Base-by-base conservation (phyloP, 345 rosid genomes). In the Moricandia arvensis region DNA sequence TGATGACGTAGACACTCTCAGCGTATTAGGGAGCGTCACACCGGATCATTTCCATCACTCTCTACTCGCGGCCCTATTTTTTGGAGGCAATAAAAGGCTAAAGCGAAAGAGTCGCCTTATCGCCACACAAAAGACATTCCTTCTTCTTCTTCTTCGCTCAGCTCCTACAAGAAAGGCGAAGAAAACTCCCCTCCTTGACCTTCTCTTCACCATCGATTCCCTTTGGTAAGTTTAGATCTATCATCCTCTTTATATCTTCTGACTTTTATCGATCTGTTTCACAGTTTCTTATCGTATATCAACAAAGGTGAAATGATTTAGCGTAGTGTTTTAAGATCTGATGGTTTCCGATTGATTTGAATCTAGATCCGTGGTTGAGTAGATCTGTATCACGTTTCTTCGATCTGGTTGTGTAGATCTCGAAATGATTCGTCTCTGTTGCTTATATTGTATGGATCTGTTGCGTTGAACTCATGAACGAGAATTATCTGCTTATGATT, bases 81-180 rank as follows among this genome's bases (percentile, higher is more conserved):
- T 31, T 64, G 21, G 71, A 59, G 78, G 61, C 82, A 68, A 85
- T 82, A 81, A 79, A 79, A 75, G 10, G 41, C 47, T n/a, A 26
- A 21, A 9, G 30, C 12, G 66, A 59, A 59, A 59, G 18, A 74
- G 70, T 68, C 78, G 67, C 73, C 80, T 69, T 80, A 18, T 73
- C 75, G 35, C 77, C 82, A 38, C 82, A 38, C 80, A 43, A 29
- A 60, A 6, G 11, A 29, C 35, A 41, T 31, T 63, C 66, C 57
- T 63, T 63, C 41, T 43, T 26, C 71, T 59, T 68, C 66, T 45
- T 75, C 70, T 45, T 76, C 67, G 63, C 59, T 75, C 74, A 63
- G 26, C 77, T 80, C 81, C 34, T 41, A 73, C 68, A 76, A 75
- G 13, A 64, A 82, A 79, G 78, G 78, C 81, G 80, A 79, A 74